These are phyloP conservation scores for Fulvia fulva DNA, from an alignment of 2,329 filamentous ascomycete genomes.

Conservation along the genomic window DNA sequence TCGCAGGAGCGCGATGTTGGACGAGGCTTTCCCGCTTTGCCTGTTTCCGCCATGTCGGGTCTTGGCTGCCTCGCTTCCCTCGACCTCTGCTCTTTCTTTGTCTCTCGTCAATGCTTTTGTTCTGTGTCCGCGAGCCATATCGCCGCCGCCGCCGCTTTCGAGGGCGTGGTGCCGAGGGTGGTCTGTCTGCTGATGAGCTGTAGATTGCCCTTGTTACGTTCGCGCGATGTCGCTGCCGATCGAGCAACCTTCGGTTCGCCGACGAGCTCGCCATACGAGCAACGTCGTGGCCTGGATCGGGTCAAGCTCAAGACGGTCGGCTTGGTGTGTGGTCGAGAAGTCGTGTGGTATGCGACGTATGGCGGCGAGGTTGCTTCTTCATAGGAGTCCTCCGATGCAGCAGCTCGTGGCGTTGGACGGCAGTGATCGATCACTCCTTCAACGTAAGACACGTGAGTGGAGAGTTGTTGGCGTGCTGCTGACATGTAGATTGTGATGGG, in stretches of 20 bases:
- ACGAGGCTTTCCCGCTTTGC: neutral
- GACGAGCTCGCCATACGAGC: too few species aligned
- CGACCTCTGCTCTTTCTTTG: neutral
- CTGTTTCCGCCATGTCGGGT: neutral
- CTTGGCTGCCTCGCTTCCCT: neutral
- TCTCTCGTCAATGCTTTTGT: neutral
- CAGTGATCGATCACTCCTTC: neutral
- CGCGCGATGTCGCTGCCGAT: too few species aligned
- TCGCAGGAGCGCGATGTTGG: neutral
- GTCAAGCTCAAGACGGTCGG: too few species aligned
- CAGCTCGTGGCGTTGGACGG: neutral
- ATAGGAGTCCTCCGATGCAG: neutral
- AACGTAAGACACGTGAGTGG: neutral
- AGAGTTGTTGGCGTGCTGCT: neutral
- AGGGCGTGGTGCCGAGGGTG: neutral
- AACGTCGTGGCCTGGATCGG: too few species aligned
- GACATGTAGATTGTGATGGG: too few species aligned
- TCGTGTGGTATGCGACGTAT: too few species aligned
- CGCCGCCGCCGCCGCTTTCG: too few species aligned
- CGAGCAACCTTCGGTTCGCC: too few species aligned
- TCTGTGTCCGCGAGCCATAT: neutral
- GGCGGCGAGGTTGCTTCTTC: too few species aligned
- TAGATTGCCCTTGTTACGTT: too few species aligned
- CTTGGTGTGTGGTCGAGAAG: too few species aligned
- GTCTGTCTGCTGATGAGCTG: neutral